A percentile compares a stretch with the other conserved stretches of the same genome.
phyloP scores from a whole-genome alignment of 768 basidiomycete genomes.

The Antrodiella citrinella region DNA sequence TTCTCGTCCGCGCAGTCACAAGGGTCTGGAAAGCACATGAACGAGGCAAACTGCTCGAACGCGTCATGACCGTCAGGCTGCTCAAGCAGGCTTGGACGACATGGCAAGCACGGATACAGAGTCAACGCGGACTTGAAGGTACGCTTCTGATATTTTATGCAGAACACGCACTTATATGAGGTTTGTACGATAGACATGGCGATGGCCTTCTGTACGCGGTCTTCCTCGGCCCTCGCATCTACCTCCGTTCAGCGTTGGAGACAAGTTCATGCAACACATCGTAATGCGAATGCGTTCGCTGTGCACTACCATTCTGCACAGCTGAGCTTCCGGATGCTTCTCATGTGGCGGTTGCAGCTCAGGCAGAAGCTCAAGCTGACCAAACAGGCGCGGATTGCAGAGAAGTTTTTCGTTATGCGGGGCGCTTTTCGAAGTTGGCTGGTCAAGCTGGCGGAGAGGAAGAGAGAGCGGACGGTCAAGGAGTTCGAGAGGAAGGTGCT shows the following conservation, averaged over 20 bases:
- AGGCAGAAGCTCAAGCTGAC: slow-evolving; percentile 39
- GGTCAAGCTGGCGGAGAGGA: slow-evolving; percentile 34
- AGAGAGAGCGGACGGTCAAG: slow-evolving; percentile 36
- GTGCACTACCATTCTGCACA: slow-evolving; percentile 38
- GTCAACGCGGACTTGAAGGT: slow-evolving; percentile 41
- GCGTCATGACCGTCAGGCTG: slow-evolving; percentile 39
- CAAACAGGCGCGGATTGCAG: slow-evolving; percentile 47
- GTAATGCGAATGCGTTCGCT: slow-evolving; percentile 40
- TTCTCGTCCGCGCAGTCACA: slow-evolving; percentile 49
- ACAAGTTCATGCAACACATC: slow-evolving; percentile 32
- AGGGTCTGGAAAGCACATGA: slow-evolving; percentile 66
- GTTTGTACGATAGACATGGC: slow-evolving; percentile 33
- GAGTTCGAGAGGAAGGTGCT: slow-evolving; percentile 33
- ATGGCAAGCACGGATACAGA: slow-evolving; percentile 42
- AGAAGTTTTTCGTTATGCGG: slow-evolving; percentile 42
- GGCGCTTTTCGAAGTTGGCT: slow-evolving; percentile 43
- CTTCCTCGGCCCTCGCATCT: slow-evolving; percentile 30
- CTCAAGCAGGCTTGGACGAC: slow-evolving; percentile 36
- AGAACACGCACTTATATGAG: background rate
- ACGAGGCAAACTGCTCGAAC: slow-evolving; percentile 48
- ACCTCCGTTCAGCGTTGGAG: slow-evolving; percentile 40
- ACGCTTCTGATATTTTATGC: slow-evolving; percentile 1
- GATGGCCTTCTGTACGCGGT: slow-evolving; percentile 38
- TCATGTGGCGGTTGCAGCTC: slow-evolving; percentile 49
- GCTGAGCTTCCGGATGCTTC: slow-evolving; percentile 33